Conservation (phyloP, 2,329 filamentous ascomycete genomes). For the Blastomyces silverae region DNA sequence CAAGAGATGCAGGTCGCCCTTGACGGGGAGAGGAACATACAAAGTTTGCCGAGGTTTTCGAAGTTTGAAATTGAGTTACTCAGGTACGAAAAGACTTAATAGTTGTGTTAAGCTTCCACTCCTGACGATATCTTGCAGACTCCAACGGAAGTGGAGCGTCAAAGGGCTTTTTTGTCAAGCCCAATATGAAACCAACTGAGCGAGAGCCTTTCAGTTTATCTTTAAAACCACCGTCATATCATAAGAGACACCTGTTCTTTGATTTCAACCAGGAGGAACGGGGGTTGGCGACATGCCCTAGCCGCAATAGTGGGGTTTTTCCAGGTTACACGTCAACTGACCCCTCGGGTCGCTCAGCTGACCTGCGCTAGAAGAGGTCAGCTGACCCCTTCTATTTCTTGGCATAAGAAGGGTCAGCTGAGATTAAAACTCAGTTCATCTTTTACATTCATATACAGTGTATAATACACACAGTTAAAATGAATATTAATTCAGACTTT, state of each 20-base stretch:
- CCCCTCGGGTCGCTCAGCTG: too few species aligned
- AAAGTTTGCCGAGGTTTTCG: neutral
- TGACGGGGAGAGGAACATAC: neutral
- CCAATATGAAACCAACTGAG: constrained; percentile 3
- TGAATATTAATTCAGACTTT: too few species aligned
- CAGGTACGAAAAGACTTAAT: neutral
- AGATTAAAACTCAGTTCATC: too few species aligned
- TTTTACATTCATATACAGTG: too few species aligned
- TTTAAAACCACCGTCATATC: neutral
- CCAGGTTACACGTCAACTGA: too few species aligned
- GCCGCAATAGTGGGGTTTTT: neutral
- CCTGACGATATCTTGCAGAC: neutral
- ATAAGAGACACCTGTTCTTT: neutral
- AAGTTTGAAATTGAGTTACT: neutral
- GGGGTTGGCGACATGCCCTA: neutral
- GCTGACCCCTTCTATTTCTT: too few species aligned
- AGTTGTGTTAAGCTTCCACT: neutral
- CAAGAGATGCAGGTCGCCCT: neutral
- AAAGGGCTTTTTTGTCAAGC: neutral
- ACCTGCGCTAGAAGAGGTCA: too few species aligned
- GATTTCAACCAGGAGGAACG: neutral
- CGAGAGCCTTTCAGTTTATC: neutral
- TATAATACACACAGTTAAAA: too few species aligned
- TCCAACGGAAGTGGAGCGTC: neutral
- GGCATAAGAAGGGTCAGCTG: too few species aligned